A percentile compares a stretch with the other conserved stretches of the same genome.
These are phyloP conservation scores for Ensete glaucum DNA, from an alignment of 176 grass and related monocot genomes.

Conservation along the genomic window DNA sequence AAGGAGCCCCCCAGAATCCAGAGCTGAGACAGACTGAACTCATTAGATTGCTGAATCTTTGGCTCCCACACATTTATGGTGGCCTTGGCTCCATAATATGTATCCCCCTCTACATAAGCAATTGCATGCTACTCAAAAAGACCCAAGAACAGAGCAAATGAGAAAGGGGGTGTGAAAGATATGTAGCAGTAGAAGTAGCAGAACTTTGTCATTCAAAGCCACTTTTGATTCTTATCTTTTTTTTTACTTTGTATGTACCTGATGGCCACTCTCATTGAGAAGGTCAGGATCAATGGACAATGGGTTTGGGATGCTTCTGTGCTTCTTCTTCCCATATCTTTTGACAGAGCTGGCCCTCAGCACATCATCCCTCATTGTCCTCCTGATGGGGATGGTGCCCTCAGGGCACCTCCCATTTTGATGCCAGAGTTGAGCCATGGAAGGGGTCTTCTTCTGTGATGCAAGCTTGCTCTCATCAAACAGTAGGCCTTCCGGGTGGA, in stretches of 20 bases:
- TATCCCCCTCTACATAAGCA: slow-evolving; percentile 12
- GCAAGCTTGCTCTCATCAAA: slow-evolving; percentile 17
- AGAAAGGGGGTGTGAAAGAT: background rate
- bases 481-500: slow-evolving; percentile 10
- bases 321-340: slow-evolving; percentile 18
- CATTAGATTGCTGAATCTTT: slow-evolving; percentile 2
- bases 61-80: slow-evolving; percentile 20
- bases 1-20: slow-evolving; percentile 13
- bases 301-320: slow-evolving; percentile 7
- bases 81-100: slow-evolving; percentile 11
- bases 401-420: slow-evolving; percentile 8
- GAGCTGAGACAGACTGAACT: slow-evolving; percentile 15
- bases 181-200: background rate
- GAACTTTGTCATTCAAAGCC: background rate
- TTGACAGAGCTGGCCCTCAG: slow-evolving; percentile 11
- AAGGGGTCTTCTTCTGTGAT: slow-evolving; percentile 1
- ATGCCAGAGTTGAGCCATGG: slow-evolving; percentile 14
- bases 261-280: slow-evolving; percentile 16
- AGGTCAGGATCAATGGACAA: slow-evolving; percentile 6
- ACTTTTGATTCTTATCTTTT: background rate
- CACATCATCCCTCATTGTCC: slow-evolving; percentile 12
- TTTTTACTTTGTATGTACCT: background rate
- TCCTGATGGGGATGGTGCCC: slow-evolving; percentile 11
- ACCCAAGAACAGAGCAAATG: background rate
- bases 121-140: slow-evolving; percentile 9